A percentile compares a stretch with the other conserved stretches of the same genome.
Conservation (phyloP, 2,329 filamentous ascomycete species). For the Fusarium bulbicola region DNA sequence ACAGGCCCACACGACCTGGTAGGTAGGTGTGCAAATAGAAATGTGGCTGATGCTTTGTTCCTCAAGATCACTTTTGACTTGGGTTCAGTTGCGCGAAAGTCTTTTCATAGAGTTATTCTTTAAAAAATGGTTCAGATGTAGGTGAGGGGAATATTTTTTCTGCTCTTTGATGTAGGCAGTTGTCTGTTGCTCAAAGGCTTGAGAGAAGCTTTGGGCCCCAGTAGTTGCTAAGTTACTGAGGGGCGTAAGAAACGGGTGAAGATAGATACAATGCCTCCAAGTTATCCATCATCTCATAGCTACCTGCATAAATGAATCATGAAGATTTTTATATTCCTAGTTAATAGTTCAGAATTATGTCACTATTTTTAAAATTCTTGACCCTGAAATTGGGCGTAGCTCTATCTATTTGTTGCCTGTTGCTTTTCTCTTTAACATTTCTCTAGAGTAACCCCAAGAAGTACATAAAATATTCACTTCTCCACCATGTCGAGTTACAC, state of each 20-base stretch:
- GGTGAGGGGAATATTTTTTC: not conserved
- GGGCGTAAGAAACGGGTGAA: not conserved
- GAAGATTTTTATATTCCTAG: no score
- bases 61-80: not conserved
- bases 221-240: not conserved
- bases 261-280: not conserved
- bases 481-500: constrained; percentile 18
- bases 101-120: no score
- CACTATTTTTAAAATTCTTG: not conserved
- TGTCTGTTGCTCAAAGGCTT: not conserved
- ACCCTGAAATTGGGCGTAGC: not conserved
- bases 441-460: not conserved
- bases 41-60: constrained; percentile 23
- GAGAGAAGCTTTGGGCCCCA: not conserved
- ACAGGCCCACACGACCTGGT: not conserved
- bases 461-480: not conserved
- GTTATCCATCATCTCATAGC: not conserved
- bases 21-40: constrained; percentile 30
- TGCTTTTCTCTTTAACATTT: not conserved
- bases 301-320: no score
- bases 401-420: not conserved
- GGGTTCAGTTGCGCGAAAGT: not conserved
- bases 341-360: not conserved
- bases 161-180: not conserved
- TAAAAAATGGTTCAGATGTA: not conserved